Conservation (phyloP, 2,329 filamentous ascomycete species). For the Fusarium sp. region DNA sequence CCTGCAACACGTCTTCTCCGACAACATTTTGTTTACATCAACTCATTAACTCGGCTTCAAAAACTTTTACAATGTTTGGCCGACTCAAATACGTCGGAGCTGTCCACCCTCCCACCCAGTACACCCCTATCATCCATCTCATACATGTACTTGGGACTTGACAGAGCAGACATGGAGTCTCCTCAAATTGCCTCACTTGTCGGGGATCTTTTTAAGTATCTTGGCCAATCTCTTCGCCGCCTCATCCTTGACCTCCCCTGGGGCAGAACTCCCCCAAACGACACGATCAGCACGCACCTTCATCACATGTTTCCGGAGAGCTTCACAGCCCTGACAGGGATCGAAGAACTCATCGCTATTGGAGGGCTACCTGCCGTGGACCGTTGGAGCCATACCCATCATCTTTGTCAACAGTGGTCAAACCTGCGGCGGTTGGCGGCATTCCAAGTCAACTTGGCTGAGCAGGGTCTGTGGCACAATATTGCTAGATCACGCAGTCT, state of each 20-base stretch:
- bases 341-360: constrained; percentile 23
- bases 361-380: constrained; percentile 14
- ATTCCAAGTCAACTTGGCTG: constrained; percentile 27
- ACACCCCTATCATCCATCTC: constrained; percentile 2
- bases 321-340: neutral
- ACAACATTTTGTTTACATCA: constrained; percentile 20
- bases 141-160: constrained; percentile 23
- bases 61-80: constrained; percentile 4
- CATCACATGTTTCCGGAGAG: neutral
- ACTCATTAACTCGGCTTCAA: constrained; percentile 6
- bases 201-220: constrained; percentile 5
- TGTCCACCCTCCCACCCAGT: constrained; percentile 3
- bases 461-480: constrained; percentile 26
- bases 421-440: constrained; percentile 24
- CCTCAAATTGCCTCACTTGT: neutral
- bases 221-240: constrained; percentile 17
- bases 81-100: neutral
- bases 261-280: constrained; percentile 3
- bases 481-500: constrained; percentile 14
- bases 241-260: constrained; percentile 30
- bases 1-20: constrained; percentile 14
- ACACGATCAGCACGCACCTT: neutral
- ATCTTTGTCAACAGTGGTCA: constrained; percentile 20
- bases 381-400: constrained; percentile 9
- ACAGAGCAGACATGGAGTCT: neutral